These are phyloP conservation scores for Vigna unguiculata DNA, from an alignment of 306 rosid genomes.

Conservation along the genomic window DNA sequence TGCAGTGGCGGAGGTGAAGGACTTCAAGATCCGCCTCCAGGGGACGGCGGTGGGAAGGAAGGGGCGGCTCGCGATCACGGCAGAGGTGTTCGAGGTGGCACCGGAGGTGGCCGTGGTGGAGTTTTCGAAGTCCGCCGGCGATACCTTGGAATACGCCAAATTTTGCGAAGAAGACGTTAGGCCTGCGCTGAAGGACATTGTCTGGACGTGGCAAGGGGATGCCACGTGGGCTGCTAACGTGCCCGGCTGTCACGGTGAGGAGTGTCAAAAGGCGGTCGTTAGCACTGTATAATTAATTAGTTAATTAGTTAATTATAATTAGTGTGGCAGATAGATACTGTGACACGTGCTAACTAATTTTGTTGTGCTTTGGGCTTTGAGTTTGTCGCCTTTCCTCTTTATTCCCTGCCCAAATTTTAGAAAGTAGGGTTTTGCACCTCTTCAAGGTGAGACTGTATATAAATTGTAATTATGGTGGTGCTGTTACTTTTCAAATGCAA, in stretches of 20 bases:
- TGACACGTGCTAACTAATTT: not conserved
- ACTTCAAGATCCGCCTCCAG: constrained; percentile 61
- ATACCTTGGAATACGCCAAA: constrained; percentile 70
- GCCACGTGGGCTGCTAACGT: constrained; percentile 24
- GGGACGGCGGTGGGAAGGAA: constrained; percentile 66
- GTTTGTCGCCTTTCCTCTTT: constrained; percentile 2
- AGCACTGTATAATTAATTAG: not conserved
- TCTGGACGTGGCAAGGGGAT: constrained; percentile 92
- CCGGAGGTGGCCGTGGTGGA: constrained; percentile 79
- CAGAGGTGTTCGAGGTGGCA: constrained; percentile 78
- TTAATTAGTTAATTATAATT: not conserved
- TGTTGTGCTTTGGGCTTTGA: not conserved
- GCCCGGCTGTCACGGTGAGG: constrained; percentile 32
- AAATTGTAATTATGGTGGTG: not conserved
- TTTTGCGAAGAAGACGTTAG: constrained; percentile 74
- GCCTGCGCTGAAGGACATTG: constrained; percentile 80
- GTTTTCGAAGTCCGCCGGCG: constrained; percentile 78
- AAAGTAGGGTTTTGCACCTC: not conserved
- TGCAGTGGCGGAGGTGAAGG: constrained; percentile 55
- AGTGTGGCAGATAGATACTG: not conserved
- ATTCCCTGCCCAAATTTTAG: not conserved
- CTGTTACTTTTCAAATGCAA: not conserved
- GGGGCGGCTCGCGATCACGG: constrained; percentile 65
- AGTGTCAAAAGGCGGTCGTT: not conserved
- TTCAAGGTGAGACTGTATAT: constrained; percentile 19